Base-by-base conservation (phyloP, 805 yeast genomes). In the Suhomyces xylopsoci region DNA sequence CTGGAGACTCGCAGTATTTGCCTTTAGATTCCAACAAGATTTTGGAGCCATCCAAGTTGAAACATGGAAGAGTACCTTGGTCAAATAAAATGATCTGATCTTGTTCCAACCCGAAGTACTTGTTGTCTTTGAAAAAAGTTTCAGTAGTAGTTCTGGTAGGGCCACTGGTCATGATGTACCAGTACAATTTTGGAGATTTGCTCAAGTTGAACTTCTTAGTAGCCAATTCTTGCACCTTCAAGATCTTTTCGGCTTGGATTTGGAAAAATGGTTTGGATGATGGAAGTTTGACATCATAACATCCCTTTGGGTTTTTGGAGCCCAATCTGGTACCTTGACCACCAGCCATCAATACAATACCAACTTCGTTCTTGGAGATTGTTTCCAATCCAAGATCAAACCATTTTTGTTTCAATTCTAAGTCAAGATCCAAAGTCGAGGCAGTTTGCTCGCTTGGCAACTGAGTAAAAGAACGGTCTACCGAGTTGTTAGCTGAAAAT, bases 271-370 rank as follows among this genome's bases (percentile, higher is more conserved):
- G 82, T 67, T 90, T 90, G 32, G 79, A 78, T 2, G 96, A 88
- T 1, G 97, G 97, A 48, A 94, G 79, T 0, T 87, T 87, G 55
- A 94, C 85, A 66, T 93, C 82, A 66, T 83, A 94, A 70, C 97
- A 93, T 1, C 99, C 99, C 70, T 94, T 94, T 36, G 99, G 99
- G 24, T 76, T 82, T 3, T 84, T 74, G 1, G 97, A 90, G 1
- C 99, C 99, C 51, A 94, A 77, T 56, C 99, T 80, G 7, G 97
- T 88, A 30, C 99, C 99, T 70, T 94, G 99, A 48, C 99, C 99
- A 52, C 99, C 99, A 10, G 99, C 97, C 88, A 94, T 87, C 49
- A 94, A 76, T 43, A 94, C 77, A 5, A 94, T 93, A 32, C 90
- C 99, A 22, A 93, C 98, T 62, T 87, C 82, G 57, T 86, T 86